Evolutionary conservation across 805 yeast species (phyloP).

Genomic region (Suhomyces prunicola): DNA sequence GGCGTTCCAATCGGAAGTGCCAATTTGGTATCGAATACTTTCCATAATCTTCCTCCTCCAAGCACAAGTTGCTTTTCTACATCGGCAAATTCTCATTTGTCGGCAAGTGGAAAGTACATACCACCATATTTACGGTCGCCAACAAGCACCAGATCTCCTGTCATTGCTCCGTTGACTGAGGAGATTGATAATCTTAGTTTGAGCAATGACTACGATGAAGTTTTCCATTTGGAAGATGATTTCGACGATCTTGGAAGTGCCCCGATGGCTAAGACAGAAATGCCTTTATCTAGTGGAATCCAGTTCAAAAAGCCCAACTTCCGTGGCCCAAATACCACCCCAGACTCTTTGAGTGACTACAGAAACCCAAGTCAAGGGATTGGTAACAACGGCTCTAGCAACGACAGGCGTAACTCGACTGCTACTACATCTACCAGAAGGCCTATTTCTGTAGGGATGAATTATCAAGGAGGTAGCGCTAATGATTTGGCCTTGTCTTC

Average conservation of each 20-base stretch:
- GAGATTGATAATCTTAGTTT: conserved; percentile 33
- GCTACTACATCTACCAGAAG: background rate
- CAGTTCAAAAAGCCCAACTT: conserved; percentile 15
- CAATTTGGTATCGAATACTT: background rate
- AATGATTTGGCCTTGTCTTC: conserved; percentile 9
- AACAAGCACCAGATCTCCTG: conserved; percentile 28
- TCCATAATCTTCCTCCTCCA: conserved; percentile 6
- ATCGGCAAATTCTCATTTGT: conserved; percentile 1
- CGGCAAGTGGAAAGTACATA: conserved; percentile 31
- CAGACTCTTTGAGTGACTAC: background rate
- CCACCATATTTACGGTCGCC: conserved; percentile 45
- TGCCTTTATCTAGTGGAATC: conserved; percentile 3
- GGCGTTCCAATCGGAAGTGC: background rate
- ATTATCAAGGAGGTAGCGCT: background rate
- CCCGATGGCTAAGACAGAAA: background rate
- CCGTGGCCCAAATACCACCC: conserved; percentile 3
- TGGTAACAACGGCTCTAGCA: background rate
- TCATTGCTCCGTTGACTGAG: conserved; percentile 32
- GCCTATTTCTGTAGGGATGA: conserved; percentile 4
- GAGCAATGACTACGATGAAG: conserved; percentile 31
- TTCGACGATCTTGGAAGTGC: conserved; percentile 15
- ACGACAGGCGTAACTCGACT: conserved; percentile 7
- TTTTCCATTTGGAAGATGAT: conserved; percentile 43
- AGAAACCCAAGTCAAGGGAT: background rate
- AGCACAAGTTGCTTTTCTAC: background rate